phyloP scores from a whole-genome alignment of 176 grass and related monocot genomes.

The Cenchrus americanus region DNA sequence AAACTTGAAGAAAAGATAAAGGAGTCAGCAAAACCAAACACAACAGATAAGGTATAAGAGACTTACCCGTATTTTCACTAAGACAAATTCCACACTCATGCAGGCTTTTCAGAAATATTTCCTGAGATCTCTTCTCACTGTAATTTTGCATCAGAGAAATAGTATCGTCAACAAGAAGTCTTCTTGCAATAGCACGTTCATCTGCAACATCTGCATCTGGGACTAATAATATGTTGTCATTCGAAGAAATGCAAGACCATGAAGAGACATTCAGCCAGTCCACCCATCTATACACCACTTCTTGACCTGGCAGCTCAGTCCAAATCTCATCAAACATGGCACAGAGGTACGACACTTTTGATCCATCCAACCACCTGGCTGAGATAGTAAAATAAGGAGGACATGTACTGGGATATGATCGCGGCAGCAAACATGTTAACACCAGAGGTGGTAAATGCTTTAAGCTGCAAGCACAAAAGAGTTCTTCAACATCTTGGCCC shows the following conservation, averaged over 20 bases:
- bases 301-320: conserved; percentile 58
- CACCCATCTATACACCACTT: conserved; percentile 60
- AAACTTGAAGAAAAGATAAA: neutral
- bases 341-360: conserved; percentile 53
- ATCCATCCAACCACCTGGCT: conserved; percentile 52
- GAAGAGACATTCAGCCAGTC: conserved; percentile 61
- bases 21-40: conserved; percentile 13
- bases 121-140: conserved; percentile 51
- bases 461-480: conserved; percentile 53
- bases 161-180: conserved; percentile 36
- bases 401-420: conserved; percentile 59
- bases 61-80: conserved; percentile 56
- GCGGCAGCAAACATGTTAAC: conserved; percentile 59
- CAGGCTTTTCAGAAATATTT: conserved; percentile 65
- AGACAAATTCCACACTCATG: conserved; percentile 66
- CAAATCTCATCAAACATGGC: conserved; percentile 57
- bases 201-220: conserved; percentile 37
- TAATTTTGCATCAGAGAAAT: conserved; percentile 63
- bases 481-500: conserved; percentile 31
- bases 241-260: conserved; percentile 54
- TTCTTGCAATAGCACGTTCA: conserved; percentile 50
- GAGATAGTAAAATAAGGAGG: conserved; percentile 62
- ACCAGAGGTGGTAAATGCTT: conserved; percentile 56
- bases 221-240: conserved; percentile 44
- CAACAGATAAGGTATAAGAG: conserved; percentile 6